Evolutionary conservation across 2,329 filamentous ascomycete genomes (phyloP).

Genomic region (Pseudocercospora vitis): DNA sequence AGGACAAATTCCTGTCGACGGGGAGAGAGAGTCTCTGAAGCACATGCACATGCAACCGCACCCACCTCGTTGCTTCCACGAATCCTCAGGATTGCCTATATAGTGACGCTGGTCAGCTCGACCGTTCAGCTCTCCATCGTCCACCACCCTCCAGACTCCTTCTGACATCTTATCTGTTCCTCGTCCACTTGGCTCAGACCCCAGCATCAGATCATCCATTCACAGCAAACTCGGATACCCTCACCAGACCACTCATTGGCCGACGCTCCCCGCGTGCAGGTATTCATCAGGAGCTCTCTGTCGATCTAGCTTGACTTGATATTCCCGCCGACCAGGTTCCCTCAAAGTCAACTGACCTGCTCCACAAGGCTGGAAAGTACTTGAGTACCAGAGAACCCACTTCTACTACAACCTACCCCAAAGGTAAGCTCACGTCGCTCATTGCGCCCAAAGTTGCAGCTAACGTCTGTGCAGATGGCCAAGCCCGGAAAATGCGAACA

Average conservation of each 20-base stretch:
- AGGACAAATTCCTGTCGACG: slow-evolving; percentile 27
- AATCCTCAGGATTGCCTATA: slow-evolving; percentile 25
- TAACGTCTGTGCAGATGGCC: slow-evolving; percentile 41
- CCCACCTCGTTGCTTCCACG: slow-evolving; percentile 22
- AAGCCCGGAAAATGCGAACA: slow-evolving; percentile 51
- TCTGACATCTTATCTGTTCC: slow-evolving; percentile 1
- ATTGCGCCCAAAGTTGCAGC: neutral
- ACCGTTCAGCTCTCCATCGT: slow-evolving; percentile 29
- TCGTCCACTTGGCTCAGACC: slow-evolving; percentile 4
- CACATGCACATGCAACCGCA: too few species aligned
- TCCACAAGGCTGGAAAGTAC: neutral
- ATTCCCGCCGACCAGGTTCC: neutral
- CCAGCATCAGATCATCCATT: neutral
- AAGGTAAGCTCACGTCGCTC: neutral
- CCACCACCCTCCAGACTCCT: slow-evolving; percentile 20
- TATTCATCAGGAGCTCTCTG: slow-evolving; percentile 6
- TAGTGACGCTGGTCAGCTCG: slow-evolving; percentile 26
- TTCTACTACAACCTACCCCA: neutral
- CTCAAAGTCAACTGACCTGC: slow-evolving; percentile 8
- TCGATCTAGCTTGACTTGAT: slow-evolving; percentile 14
- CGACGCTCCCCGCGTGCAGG: slow-evolving; percentile 11
- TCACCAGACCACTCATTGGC: slow-evolving; percentile 12
- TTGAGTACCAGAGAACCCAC: neutral
- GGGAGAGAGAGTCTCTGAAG: slow-evolving; percentile 22
- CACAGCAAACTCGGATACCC: neutral